phyloP scores from a whole-genome alignment of 768 basidiomycete genomes.

The Butyriboletus loyo region DNA sequence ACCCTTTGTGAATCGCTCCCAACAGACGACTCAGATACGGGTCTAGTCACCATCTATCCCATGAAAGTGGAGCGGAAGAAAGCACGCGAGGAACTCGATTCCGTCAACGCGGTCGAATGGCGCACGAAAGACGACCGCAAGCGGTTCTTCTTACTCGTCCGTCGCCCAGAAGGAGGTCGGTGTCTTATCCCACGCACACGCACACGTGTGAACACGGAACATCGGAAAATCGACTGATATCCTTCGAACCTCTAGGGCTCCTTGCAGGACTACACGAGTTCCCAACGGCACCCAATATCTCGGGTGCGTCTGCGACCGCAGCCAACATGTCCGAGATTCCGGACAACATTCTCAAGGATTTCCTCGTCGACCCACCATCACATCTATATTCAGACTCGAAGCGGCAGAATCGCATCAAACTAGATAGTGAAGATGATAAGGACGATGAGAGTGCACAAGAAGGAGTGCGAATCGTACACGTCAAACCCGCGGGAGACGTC shows the following conservation, averaged over 20 bases:
- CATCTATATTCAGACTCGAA: constrained; percentile 3
- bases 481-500: constrained; percentile 60
- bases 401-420: background rate
- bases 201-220: background rate
- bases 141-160: constrained; percentile 72
- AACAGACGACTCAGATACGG: constrained; percentile 13
- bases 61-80: constrained; percentile 85
- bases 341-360: constrained; percentile 35
- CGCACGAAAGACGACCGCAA: constrained; percentile 33
- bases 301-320: constrained; percentile 37
- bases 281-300: constrained; percentile 60
- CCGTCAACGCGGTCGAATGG: constrained; percentile 89
- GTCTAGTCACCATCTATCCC: constrained; percentile 71
- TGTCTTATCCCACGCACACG: background rate
- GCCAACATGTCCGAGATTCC: constrained; percentile 33
- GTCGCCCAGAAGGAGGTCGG: constrained; percentile 81
- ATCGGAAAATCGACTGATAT: constrained; percentile 1
- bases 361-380: constrained; percentile 36
- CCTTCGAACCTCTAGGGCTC: constrained; percentile 53
- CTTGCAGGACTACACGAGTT: constrained; percentile 90
- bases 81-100: constrained; percentile 77
- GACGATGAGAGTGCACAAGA: background rate
- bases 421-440: background rate
- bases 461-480: constrained; percentile 37
- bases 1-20: constrained; percentile 60